These are phyloP conservation scores for Xylariales sp. DNA, from an alignment of 2,329 filamentous ascomycete genomes.

Conservation along the genomic window DNA sequence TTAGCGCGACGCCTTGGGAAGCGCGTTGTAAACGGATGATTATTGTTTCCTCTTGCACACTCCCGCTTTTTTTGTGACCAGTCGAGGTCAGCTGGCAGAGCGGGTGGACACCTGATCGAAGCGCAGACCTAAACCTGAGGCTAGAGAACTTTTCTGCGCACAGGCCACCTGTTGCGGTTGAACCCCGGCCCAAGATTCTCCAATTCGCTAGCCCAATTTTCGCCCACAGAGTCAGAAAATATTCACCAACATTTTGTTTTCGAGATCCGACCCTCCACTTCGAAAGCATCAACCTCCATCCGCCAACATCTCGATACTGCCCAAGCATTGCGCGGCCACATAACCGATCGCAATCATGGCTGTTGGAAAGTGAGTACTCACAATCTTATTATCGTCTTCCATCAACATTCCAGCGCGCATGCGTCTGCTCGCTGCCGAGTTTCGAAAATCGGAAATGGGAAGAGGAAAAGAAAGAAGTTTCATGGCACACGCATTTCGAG, in stretches of 20 bases:
- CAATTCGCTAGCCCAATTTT: neutral
- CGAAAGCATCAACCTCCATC: constrained; percentile 16
- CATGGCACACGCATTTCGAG: neutral
- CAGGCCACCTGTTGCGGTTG: neutral
- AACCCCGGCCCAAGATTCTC: neutral
- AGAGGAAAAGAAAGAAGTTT: neutral
- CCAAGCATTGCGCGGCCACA: constrained; percentile 27
- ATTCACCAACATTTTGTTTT: neutral
- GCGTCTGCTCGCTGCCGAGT: neutral
- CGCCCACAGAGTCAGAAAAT: neutral
- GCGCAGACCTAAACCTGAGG: too few species aligned
- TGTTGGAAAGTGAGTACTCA: constrained; percentile 67
- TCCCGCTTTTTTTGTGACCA: too few species aligned
- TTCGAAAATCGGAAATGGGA: neutral
- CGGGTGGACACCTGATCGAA: too few species aligned
- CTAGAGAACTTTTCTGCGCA: too few species aligned
- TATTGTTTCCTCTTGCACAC: too few species aligned
- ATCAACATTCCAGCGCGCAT: neutral
- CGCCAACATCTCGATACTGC: constrained; percentile 23
- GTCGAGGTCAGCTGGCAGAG: too few species aligned
- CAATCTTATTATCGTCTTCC: too few species aligned
- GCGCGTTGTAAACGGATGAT: too few species aligned
- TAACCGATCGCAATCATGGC: constrained; percentile 66
- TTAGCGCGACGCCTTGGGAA: too few species aligned
- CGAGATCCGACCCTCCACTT: constrained; percentile 1